phyloP scores from a whole-genome alignment of 257 asterid species.

The Dorcoceras hygrometricum region DNA sequence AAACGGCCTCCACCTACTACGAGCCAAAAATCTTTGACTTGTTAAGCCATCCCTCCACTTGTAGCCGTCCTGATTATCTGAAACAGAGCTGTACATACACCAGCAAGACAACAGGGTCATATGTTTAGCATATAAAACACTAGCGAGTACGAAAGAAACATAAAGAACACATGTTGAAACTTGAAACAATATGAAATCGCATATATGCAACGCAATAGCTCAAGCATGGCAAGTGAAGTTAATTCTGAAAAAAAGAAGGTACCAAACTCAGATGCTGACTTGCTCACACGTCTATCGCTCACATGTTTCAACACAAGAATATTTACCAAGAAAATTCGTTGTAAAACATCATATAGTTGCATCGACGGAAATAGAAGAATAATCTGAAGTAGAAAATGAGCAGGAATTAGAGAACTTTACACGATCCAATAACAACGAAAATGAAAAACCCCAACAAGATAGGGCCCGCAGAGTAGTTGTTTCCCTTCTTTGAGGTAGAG shows the following conservation, averaged over 20 bases:
- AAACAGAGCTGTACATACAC: conserved; percentile 58
- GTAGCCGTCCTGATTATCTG: conserved; percentile 95
- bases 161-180: not conserved
- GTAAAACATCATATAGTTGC: not conserved
- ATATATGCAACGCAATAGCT: not conserved
- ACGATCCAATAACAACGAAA: conserved; percentile 93
- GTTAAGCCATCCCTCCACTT: conserved; percentile 82
- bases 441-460: conserved; percentile 85
- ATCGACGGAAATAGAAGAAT: not conserved
- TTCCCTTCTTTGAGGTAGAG: conserved; percentile 72
- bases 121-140: not conserved
- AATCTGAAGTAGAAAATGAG: not conserved
- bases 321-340: not conserved
- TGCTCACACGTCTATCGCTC: too few relatives aligned
- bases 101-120: not conserved
- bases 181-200: not conserved
- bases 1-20: conserved; percentile 11
- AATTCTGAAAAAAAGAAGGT: not conserved
- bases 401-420: conserved; percentile 40
- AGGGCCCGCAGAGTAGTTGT: conserved; percentile 81
- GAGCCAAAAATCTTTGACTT: not conserved
- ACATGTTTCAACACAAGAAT: too few relatives aligned
- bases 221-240: not conserved
- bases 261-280: not conserved
- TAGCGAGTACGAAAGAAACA: not conserved